Evolutionary conservation across 2,329 filamentous ascomycete genomes (phyloP).

Genomic region (Fusarium tupiense): DNA sequence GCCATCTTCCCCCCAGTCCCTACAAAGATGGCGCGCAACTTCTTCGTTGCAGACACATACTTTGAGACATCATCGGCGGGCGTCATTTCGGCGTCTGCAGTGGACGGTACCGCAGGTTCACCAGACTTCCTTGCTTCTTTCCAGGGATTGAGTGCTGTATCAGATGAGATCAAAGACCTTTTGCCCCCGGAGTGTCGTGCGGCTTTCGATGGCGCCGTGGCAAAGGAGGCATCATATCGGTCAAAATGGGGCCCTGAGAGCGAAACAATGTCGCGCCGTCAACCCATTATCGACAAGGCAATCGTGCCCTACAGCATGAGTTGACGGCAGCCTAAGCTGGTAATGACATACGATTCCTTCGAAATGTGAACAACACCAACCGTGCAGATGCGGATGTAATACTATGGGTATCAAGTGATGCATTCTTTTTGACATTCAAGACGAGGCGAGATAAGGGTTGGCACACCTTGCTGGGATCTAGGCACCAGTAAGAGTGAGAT

Average conservation of each 20-base stretch:
- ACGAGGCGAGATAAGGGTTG: background rate
- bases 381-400: background rate
- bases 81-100: conserved; percentile 54
- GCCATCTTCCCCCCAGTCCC: conserved; percentile 59
- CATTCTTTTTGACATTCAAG: conserved; percentile 5
- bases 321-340: conserved; percentile 15
- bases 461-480: background rate
- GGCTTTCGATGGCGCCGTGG: conserved; percentile 75
- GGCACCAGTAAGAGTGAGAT: background rate
- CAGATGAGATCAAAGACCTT: conserved; percentile 71
- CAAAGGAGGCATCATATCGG: conserved; percentile 77
- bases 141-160: conserved; percentile 70
- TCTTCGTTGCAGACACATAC: conserved; percentile 64
- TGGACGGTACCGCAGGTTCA: conserved; percentile 56
- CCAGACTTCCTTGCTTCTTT: conserved; percentile 62
- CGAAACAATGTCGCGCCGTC: conserved; percentile 61
- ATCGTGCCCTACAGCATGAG: conserved; percentile 67
- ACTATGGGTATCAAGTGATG: background rate
- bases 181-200: conserved; percentile 75
- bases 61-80: conserved; percentile 62
- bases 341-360: background rate
- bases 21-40: conserved; percentile 63
- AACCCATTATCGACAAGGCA: conserved; percentile 70
- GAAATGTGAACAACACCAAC: background rate
- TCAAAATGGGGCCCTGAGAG: conserved; percentile 77